Conservation (phyloP, 108 stramenopile species). For the Cyclotella baltica region DNA sequence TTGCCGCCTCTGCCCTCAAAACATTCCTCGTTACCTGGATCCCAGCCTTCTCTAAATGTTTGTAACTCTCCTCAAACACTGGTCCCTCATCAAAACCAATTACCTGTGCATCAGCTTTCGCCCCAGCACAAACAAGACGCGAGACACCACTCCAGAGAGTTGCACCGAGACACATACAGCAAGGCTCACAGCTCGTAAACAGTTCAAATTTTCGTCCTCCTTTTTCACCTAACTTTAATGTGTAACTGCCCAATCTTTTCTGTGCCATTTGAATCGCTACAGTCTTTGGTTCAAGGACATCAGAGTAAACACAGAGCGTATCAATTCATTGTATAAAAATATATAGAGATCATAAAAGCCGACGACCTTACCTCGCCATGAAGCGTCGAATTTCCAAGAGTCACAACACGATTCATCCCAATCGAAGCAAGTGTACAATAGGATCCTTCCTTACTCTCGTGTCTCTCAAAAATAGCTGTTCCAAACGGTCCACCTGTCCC, state of each 20-base stretch:
- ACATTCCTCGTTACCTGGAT: slow-evolving; percentile 67
- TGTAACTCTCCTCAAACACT: slow-evolving; percentile 80
- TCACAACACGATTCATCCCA: slow-evolving; percentile 82
- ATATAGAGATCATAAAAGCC: no score
- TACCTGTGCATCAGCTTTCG: slow-evolving; percentile 82
- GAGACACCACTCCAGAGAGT: slow-evolving; percentile 88
- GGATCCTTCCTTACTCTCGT: slow-evolving; percentile 41
- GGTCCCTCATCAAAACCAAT: slow-evolving; percentile 93
- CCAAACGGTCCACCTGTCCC: slow-evolving; percentile 89
- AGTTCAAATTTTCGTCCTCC: slow-evolving; percentile 64
- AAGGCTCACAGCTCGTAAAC: slow-evolving; percentile 88
- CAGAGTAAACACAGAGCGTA: no score
- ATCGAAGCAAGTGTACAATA: slow-evolving; percentile 62
- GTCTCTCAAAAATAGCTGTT: slow-evolving; percentile 76
- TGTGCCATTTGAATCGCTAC: slow-evolving; percentile 90
- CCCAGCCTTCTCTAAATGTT: slow-evolving; percentile 70
- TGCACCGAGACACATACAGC: slow-evolving; percentile 86
- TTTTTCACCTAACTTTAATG: slow-evolving; percentile 45
- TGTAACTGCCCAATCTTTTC: slow-evolving; percentile 59
- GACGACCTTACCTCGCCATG: slow-evolving; percentile 67
- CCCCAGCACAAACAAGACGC: slow-evolving; percentile 77
- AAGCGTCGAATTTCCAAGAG: slow-evolving; percentile 77
- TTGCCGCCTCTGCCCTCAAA: slow-evolving; percentile 71
- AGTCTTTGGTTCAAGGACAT: no score
- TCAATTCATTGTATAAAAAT: no score